phyloP scores from a whole-genome alignment of 352 stramenopile species.

The Phytophthora lateralis region DNA sequence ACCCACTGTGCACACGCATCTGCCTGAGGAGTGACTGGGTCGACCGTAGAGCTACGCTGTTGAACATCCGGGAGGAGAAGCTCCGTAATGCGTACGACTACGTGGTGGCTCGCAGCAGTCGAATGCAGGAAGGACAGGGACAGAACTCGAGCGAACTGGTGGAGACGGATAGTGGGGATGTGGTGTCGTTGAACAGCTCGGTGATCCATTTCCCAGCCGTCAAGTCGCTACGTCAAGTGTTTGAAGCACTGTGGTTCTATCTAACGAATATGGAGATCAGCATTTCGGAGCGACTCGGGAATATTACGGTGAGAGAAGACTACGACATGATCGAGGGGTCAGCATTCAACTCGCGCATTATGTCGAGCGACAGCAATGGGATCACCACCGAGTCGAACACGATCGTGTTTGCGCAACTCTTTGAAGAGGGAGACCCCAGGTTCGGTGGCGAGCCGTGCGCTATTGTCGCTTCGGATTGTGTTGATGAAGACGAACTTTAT shows the following conservation, averaged over 20 bases:
- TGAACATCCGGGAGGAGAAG: constrained; percentile 22
- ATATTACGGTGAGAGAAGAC: constrained; percentile 28
- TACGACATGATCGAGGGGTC: constrained; percentile 26
- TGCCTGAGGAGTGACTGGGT: constrained; percentile 21
- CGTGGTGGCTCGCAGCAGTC: constrained; percentile 12
- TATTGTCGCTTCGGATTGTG: constrained; percentile 35
- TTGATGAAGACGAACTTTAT: constrained; percentile 35
- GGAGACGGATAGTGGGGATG: constrained; percentile 33
- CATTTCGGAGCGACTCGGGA: constrained; percentile 36
- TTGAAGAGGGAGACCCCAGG: constrained; percentile 9
- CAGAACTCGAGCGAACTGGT: constrained; percentile 27
- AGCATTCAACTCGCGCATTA: constrained; percentile 36
- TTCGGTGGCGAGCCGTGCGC: constrained; percentile 26
- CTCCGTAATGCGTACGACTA: constrained; percentile 29
- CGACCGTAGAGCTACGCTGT: constrained; percentile 23
- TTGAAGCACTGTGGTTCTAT: constrained; percentile 41
- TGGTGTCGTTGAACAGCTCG: constrained; percentile 26
- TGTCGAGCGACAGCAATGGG: constrained; percentile 23
- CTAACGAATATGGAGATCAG: constrained; percentile 54
- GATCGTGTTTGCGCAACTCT: constrained; percentile 26
- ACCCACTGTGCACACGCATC: constrained; percentile 37
- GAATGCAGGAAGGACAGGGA: constrained; percentile 7
- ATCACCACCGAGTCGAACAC: constrained; percentile 35
- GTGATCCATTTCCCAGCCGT: constrained; percentile 38
- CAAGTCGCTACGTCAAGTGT: constrained; percentile 39